phyloP scores from a whole-genome alignment of 2,329 filamentous ascomycete genomes.

The Myrmaecium sp. region DNA sequence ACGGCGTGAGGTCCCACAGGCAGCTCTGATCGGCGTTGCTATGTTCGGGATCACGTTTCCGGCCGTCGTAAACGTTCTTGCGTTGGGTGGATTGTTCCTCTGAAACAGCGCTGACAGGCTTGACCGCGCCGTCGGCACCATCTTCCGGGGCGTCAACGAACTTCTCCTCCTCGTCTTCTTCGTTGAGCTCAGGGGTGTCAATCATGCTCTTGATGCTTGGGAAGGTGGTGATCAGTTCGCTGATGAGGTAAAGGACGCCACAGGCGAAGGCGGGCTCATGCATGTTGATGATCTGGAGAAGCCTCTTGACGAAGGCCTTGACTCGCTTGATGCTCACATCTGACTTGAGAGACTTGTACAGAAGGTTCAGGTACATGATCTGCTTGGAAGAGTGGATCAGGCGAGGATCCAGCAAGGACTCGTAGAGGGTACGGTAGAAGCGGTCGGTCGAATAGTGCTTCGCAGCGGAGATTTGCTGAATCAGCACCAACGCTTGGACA shows the following conservation, averaged over 20 bases:
- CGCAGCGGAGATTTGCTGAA: slow-evolving; percentile 73
- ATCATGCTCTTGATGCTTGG: slow-evolving; percentile 64
- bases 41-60: slow-evolving; percentile 81
- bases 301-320: slow-evolving; percentile 87
- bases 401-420: slow-evolving; percentile 81
- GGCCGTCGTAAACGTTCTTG: slow-evolving; percentile 51
- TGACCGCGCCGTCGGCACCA: slow-evolving; percentile 21
- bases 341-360: slow-evolving; percentile 74
- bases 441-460: slow-evolving; percentile 73
- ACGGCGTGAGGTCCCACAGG: slow-evolving; percentile 80
- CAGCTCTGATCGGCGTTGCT: slow-evolving; percentile 86
- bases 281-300: slow-evolving; percentile 71
- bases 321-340: slow-evolving; percentile 83
- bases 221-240: slow-evolving; percentile 64
- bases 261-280: slow-evolving; percentile 90
- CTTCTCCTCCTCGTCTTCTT: slow-evolving; percentile 55
- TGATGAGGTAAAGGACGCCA: slow-evolving; percentile 77
- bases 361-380: slow-evolving; percentile 79
- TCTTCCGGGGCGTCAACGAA: slow-evolving; percentile 48
- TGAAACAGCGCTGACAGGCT: background rate
- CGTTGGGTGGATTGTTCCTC: slow-evolving; percentile 6
- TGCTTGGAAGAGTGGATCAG: slow-evolving; percentile 86
- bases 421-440: slow-evolving; percentile 91
- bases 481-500: slow-evolving; percentile 84
- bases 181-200: slow-evolving; percentile 52